These are phyloP conservation scores for Jackrogersella minutella DNA, from an alignment of 495 filamentous ascomycete genomes.

Conservation along the genomic window DNA sequence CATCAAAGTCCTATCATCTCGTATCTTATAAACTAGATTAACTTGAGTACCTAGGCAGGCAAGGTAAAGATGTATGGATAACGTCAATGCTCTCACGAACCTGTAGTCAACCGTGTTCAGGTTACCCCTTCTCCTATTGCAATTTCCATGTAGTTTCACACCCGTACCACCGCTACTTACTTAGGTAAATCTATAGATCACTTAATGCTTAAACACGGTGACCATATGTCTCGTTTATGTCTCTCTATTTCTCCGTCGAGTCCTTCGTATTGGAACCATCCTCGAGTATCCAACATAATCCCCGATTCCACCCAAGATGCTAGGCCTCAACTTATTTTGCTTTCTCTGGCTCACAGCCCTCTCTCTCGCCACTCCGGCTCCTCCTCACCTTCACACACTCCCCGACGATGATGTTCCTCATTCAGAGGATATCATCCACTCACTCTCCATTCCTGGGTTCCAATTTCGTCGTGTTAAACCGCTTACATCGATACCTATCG, in stretches of 20 bases:
- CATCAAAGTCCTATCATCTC: no score
- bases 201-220: not conserved
- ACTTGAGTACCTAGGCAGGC: no score
- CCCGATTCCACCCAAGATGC: not conserved
- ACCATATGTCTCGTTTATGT: not conserved
- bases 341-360: not conserved
- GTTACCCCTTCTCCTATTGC: not conserved
- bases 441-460: slow-evolving; percentile 20
- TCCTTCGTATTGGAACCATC: not conserved
- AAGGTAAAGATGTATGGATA: not conserved
- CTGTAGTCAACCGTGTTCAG: not conserved
- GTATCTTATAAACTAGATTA: no score
- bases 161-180: not conserved
- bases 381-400: not conserved
- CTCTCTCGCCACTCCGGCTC: not conserved
- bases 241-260: not conserved
- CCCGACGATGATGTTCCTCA: not conserved
- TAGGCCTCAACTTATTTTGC: not conserved
- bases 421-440: not conserved
- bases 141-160: not conserved
- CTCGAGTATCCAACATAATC: not conserved
- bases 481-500: not conserved
- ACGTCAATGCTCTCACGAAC: not conserved
- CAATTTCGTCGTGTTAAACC: slow-evolving; percentile 18
- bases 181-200: not conserved